phyloP scores from a whole-genome alignment of 495 filamentous ascomycete genomes.

The Penicillium goetzii region DNA sequence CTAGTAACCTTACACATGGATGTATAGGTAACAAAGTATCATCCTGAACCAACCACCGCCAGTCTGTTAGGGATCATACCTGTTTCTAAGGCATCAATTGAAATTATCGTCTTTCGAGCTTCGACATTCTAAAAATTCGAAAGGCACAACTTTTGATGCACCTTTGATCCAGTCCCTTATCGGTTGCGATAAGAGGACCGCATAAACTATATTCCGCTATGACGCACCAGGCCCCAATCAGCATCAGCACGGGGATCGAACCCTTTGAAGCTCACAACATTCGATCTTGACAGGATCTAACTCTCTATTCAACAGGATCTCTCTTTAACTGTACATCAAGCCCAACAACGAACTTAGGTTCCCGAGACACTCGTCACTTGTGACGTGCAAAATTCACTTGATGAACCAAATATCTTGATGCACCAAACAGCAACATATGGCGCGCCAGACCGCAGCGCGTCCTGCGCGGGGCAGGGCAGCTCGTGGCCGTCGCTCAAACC shows the following conservation, averaged over 20 bases:
- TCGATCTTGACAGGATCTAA: background rate
- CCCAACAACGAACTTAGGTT: background rate
- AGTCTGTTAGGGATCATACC: no score
- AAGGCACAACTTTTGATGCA: no score
- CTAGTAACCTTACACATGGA: no score
- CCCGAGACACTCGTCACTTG: background rate
- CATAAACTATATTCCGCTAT: slow-evolving; percentile 25
- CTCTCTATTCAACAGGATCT: background rate
- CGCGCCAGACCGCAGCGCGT: slow-evolving; percentile 26
- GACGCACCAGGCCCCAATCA: slow-evolving; percentile 24
- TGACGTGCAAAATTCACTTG: background rate
- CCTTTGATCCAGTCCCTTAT: no score
- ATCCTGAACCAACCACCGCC: no score
- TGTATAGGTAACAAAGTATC: no score
- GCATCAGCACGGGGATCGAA: slow-evolving; percentile 17
- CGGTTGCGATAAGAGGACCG: slow-evolving; percentile 5
- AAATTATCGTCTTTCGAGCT: no score
- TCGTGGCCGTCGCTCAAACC: slow-evolving; percentile 21
- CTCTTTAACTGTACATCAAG: background rate
- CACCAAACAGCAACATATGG: slow-evolving; percentile 23
- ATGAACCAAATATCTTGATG: slow-evolving; percentile 20
- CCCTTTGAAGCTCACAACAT: slow-evolving; percentile 11
- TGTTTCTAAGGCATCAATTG: no score
- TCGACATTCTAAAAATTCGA: no score
- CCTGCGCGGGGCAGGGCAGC: slow-evolving; percentile 21